Percentiles rank a stretch among this genome's conserved stretches.
Evolutionary conservation across 2,329 filamentous ascomycete genomes (phyloP).

Genomic region (Didymella pomorum): DNA sequence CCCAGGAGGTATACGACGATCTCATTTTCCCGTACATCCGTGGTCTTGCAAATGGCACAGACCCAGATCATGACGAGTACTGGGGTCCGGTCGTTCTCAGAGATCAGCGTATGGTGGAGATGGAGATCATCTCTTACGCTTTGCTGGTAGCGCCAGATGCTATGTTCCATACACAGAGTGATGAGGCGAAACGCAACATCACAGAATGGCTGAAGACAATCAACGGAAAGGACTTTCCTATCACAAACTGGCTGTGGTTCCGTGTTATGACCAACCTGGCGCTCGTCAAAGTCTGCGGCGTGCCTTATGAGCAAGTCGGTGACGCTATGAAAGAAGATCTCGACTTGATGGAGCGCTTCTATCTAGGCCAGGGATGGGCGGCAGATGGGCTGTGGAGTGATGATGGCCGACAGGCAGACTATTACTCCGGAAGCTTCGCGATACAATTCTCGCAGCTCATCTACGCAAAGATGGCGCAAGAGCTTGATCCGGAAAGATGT

Average conservation of each 20-base stretch:
- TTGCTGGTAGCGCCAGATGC: constrained; percentile 55
- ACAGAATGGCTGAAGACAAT: constrained; percentile 54
- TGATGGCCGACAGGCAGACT: constrained; percentile 56
- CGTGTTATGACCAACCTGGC: constrained; percentile 61
- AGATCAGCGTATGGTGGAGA: constrained; percentile 65
- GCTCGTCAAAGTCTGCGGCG: constrained; percentile 53
- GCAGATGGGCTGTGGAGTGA: constrained; percentile 57
- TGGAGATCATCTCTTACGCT: constrained; percentile 61
- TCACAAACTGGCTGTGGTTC: constrained; percentile 64
- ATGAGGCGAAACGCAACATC: constrained; percentile 49
- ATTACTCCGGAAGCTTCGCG: constrained; percentile 64
- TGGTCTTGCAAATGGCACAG: constrained; percentile 47
- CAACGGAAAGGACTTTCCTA: constrained; percentile 57
- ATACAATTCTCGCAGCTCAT: constrained; percentile 62
- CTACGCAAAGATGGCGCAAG: constrained; percentile 55
- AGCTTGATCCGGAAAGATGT: constrained; percentile 53
- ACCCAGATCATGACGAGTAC: constrained; percentile 51
- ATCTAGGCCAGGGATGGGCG: constrained; percentile 58
- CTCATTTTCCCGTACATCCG: constrained; percentile 38
- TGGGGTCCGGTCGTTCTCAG: constrained; percentile 58
- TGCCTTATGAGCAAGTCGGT: constrained; percentile 47
- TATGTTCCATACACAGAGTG: constrained; percentile 45
- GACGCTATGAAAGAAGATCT: constrained; percentile 55
- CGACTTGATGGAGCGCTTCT: constrained; percentile 56
- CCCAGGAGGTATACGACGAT: constrained; percentile 26